Base-by-base conservation (phyloP, 495 filamentous ascomycete species). In the Ramalina intermedia region DNA sequence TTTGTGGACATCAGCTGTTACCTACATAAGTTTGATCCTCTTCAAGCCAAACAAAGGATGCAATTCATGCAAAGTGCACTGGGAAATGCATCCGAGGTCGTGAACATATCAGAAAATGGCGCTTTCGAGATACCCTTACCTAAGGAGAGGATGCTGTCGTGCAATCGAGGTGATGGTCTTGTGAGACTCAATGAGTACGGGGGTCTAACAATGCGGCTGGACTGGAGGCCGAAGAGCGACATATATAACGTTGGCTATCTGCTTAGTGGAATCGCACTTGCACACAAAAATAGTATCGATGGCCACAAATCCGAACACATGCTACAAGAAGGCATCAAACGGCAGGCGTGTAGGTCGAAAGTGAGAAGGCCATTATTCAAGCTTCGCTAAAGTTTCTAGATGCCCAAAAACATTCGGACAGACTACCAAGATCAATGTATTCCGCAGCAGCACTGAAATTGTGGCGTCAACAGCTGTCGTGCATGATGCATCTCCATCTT, bases 1-100 rank as follows among this genome's bases (percentile, higher is more conserved):
- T 76, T 90, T 50, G 72, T 95, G 7, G 88, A 96, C 62, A 77
- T 96, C 20, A 78, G 78, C 17, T 93, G 85, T 59, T 85, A 80
- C 48, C 64, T 96, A 29, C 76, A 64, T 55, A 67, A 74, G 29
- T 72, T 71, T 38, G 73, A 77, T 38, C 62, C 79, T 18, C 71
- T 79, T 13, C 68, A 77, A 41, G 78, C 84, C 16, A 63, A 72
- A 16, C 69, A 78, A 29, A 93, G 94, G 55, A 66, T 94, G 50
- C 73, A 75, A 44, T 63, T 69, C 13, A 72, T 96, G 69, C 85
- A 89, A 57, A 63, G 64, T 37, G 66, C 78, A 50, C 69, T 94
- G 61, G 85, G 89, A 45, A 63, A 71, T 44, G 62, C 75, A 17
- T 64, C 78, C 7, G 67, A 72, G 23, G 72, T 79, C 37, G 57